Base-by-base conservation (phyloP, 306 rosid species). In the Trifolium fragiferum region DNA sequence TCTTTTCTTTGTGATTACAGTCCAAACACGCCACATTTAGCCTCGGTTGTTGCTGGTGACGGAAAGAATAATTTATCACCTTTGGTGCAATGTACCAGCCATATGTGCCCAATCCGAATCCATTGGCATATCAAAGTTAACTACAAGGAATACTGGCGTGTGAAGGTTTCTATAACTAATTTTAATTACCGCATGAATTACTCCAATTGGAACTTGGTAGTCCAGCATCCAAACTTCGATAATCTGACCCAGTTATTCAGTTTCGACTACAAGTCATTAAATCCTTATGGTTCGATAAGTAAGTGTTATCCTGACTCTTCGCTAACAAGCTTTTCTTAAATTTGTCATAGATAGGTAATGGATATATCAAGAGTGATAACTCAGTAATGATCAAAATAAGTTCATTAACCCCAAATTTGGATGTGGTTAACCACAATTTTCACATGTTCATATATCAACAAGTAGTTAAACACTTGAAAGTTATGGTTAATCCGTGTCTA, bases 81-180 rank as follows among this genome's bases (percentile, higher is more conserved):
- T 77, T 74, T 90, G 77, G 92, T 93, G 75, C 93, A 76, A 73
- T 93, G 98, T 70, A 93, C 98, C 2, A 64, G 79, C 18, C 98
- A 93, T 60, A 90, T 90, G 98, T 93, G 98, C 72, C 98, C 98
- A 2, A 62, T 93, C 66, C 84, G 97, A 70, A 81, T 93, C 81
- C 98, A 93, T 82, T 93, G 98, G 97, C 98, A 93, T 62, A 85
- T 93, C 73, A 93, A 90, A 70, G 63, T 89, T 44, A 90, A 90
- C 82, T 93, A 93, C 90, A 77, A 80, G 75, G 90, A 89, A 49
- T 93, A 90, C 67, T 93, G 97, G 97, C 90, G 96, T 8, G 98
- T 85, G 76, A 93, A 93, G 84, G 79, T 90, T 76, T 86, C 96
- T 0, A 55, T 93, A 46, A 86, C 89, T 67, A 93, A 93, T 80